A percentile compares a stretch with the other conserved stretches of the same genome.
Evolutionary conservation across 495 filamentous ascomycete genomes (phyloP).

Genomic region (Peziza echinospora): DNA sequence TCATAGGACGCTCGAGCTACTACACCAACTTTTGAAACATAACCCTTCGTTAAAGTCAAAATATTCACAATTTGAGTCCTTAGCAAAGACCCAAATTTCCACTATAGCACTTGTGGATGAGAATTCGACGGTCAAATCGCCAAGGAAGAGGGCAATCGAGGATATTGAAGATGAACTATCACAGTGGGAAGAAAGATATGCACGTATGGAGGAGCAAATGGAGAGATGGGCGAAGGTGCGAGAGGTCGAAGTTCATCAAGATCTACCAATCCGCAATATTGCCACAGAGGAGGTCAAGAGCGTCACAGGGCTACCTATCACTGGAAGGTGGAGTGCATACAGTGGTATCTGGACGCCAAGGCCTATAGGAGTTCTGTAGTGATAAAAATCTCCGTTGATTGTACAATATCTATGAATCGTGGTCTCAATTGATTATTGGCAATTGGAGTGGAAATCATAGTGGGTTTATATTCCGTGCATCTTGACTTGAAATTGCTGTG

Average conservation of each 20-base stretch:
- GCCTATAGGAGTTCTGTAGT: constrained; percentile 36
- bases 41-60: constrained; percentile 7
- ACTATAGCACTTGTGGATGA: not conserved
- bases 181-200: constrained; percentile 11
- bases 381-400: not conserved
- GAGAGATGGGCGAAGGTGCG: not conserved
- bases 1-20: constrained; percentile 13
- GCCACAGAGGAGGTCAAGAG: not conserved
- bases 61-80: constrained; percentile 9
- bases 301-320: not conserved
- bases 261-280: no score
- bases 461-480: no score
- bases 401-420: no score
- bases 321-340: constrained; percentile 29
- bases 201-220: constrained; percentile 7
- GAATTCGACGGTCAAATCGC: not conserved
- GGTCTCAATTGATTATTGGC: no score
- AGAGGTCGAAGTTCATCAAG: not conserved
- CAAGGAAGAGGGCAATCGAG: constrained; percentile 4
- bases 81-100: constrained; percentile 10
- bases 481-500: no score
- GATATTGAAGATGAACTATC: constrained; percentile 17
- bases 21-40: constrained; percentile 9
- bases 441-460: no score
- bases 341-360: constrained; percentile 36